Evolutionary conservation across 345 rosid species (phyloP).

Genomic region (Melaleuca quinquenervia): DNA sequence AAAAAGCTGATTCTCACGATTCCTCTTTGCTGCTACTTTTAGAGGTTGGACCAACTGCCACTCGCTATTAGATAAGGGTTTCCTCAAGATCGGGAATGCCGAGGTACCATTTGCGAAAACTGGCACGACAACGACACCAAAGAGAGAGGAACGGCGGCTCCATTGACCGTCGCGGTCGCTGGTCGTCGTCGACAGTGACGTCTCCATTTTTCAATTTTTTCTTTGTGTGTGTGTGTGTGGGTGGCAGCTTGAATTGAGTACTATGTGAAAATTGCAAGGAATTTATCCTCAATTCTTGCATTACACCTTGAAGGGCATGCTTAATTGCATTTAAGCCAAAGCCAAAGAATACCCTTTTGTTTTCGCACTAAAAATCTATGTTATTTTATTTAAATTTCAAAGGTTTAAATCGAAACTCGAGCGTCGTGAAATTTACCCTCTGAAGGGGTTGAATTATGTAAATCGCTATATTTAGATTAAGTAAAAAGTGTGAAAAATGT

Average conservation of each 20-base stretch:
- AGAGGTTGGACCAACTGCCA: not conserved
- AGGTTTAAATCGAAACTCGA: not conserved
- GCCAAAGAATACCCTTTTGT: not conserved
- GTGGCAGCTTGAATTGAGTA: not conserved
- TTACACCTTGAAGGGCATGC: not conserved
- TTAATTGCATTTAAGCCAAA: not conserved
- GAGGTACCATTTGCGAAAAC: not conserved
- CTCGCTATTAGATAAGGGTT: not conserved
- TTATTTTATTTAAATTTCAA: not conserved
- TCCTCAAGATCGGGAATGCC: not conserved
- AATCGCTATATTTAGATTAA: not conserved
- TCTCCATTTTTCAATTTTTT: not conserved
- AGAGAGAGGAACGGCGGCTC: not conserved
- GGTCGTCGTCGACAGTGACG: not conserved
- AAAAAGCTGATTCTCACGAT: not conserved
- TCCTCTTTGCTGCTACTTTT: not conserved
- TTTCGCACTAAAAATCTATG: not conserved
- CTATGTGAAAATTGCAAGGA: not conserved
- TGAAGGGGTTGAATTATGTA: fast-evolving
- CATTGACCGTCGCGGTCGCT: not conserved
- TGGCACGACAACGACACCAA: not conserved
- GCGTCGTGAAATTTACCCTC: not conserved
- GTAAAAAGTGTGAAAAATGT: fast-evolving
- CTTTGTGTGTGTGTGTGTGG: no score
- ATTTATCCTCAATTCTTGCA: not conserved